These are phyloP conservation scores for Cryptosporidium xiaoi DNA, from an alignment of 169 alveolate genomes.

Conservation along the genomic window DNA sequence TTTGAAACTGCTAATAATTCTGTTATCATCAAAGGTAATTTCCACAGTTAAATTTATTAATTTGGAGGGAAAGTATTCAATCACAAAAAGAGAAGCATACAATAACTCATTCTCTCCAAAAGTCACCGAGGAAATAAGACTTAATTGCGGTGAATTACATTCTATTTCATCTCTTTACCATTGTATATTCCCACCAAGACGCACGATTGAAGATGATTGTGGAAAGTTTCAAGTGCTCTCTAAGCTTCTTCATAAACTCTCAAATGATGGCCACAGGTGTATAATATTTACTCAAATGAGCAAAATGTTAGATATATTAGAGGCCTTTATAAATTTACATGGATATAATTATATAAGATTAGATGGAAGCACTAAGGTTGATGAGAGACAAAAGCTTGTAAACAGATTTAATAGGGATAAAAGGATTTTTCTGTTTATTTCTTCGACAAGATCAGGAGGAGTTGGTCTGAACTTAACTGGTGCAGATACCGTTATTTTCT, in stretches of 20 bases:
- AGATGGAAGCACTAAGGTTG: slow-evolving; percentile 98
- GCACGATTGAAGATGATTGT: slow-evolving; percentile 91
- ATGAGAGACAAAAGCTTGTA: slow-evolving; percentile 94
- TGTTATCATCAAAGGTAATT: slow-evolving; percentile 6
- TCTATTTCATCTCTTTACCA: slow-evolving; percentile 11
- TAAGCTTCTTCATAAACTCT: slow-evolving; percentile 87
- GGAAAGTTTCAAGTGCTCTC: slow-evolving; percentile 92
- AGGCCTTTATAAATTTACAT: slow-evolving; percentile 92
- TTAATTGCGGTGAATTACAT: neutral
- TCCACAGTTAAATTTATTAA: slow-evolving; percentile 1
- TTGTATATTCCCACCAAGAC: slow-evolving; percentile 84
- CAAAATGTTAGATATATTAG: slow-evolving; percentile 97
- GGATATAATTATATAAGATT: slow-evolving; percentile 96
- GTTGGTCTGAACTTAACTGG: slow-evolving; percentile 98
- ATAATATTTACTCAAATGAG: slow-evolving; percentile 97
- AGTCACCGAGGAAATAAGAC: slow-evolving; percentile 3
- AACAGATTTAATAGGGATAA: slow-evolving; percentile 94
- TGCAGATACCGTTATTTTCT: slow-evolving; percentile 98
- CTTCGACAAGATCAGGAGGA: slow-evolving; percentile 99
- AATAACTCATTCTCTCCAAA: slow-evolving; percentile 4
- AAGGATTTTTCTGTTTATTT: slow-evolving; percentile 94
- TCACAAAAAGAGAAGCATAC: slow-evolving; percentile 20
- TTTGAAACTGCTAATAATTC: slow-evolving; percentile 8
- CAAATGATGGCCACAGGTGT: slow-evolving; percentile 92
- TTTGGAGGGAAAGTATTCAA: slow-evolving; percentile 40